Conservation (phyloP, 192 early-diverging fungal species). For the Coemansia furcata region DNA sequence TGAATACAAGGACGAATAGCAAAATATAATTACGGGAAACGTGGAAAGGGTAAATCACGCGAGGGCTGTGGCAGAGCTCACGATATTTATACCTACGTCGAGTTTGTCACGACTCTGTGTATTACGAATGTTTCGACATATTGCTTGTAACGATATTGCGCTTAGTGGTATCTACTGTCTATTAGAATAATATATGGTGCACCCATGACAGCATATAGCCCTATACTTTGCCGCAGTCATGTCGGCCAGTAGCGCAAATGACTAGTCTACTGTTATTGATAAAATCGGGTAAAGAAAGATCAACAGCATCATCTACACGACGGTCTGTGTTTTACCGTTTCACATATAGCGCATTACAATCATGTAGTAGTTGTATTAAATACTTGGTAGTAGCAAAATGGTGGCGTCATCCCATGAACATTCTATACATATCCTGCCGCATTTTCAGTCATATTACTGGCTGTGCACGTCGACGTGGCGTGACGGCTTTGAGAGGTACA, state of each 20-base stretch:
- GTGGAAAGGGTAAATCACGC: not conserved
- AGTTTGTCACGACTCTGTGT: not conserved
- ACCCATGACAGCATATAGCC: not conserved
- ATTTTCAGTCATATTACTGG: not conserved
- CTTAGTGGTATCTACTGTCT: not conserved
- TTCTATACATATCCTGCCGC: not conserved
- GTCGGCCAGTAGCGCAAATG: not conserved
- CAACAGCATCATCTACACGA: not conserved
- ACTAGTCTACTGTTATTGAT: not conserved
- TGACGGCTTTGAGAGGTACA: conserved; percentile 30
- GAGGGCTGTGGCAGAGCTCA: not conserved
- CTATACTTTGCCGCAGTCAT: conserved; percentile 3
- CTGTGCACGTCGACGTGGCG: conserved; percentile 10
- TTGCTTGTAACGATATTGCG: not conserved
- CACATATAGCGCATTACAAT: not conserved
- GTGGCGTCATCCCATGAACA: not conserved
- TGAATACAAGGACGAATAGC: not conserved
- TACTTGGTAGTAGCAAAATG: not conserved
- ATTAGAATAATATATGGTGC: not conserved
- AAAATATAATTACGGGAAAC: not conserved
- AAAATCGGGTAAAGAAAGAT: not conserved
- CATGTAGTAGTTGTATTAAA: not conserved
- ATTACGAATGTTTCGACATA: not conserved
- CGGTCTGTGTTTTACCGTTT: too few species aligned
- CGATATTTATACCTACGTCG: not conserved